These are phyloP conservation scores for Cordyceps fumosorosea DNA, from an alignment of 2,329 filamentous ascomycete species.

Conservation along the genomic window DNA sequence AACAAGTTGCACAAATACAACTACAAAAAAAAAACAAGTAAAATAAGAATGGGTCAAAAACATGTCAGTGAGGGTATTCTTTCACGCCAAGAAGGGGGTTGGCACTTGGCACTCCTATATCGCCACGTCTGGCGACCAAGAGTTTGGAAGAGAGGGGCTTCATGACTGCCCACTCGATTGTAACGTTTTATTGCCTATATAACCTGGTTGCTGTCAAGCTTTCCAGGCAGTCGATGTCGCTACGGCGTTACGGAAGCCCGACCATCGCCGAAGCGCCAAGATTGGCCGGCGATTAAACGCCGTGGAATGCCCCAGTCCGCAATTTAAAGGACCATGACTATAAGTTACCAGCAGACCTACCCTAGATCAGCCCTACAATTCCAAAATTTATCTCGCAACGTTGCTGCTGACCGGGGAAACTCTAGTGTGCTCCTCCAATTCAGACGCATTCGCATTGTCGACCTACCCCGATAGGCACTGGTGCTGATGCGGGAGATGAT, in stretches of 20 bases:
- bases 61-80: neutral
- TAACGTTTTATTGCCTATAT: no score
- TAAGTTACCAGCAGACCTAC: neutral
- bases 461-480: constrained; percentile 2
- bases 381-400: neutral
- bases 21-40: neutral
- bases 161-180: no score
- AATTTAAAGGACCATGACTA: neutral
- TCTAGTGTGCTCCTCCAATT: constrained; percentile 1
- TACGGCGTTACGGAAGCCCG: neutral
- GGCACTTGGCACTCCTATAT: no score
- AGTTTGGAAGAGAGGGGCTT: no score
- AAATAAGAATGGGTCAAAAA: neutral
- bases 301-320: neutral
- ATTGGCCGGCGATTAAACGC: neutral
- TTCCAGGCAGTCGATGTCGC: no score
- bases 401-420: constrained; percentile 8
- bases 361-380: neutral
- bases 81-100: no score
- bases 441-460: constrained; percentile 37
- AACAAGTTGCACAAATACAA: neutral
- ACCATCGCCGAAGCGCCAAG: neutral
- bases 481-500: neutral
- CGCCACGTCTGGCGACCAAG: no score
- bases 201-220: no score